phyloP scores from a whole-genome alignment of 352 stramenopile genomes.

The Phytophthora tubulina region DNA sequence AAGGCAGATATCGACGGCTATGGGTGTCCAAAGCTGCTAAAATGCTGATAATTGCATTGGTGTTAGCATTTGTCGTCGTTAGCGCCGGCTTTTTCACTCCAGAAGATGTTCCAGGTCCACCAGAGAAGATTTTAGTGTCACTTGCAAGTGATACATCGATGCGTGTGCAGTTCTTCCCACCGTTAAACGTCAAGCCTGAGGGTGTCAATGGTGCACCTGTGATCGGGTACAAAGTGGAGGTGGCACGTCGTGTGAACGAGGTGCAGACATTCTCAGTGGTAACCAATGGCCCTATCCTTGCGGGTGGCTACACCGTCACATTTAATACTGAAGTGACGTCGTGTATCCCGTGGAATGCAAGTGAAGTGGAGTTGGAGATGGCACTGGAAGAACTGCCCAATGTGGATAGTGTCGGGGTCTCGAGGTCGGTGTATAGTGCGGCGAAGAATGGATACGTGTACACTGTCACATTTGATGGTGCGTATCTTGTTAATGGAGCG shows the following conservation, averaged over 20 bases:
- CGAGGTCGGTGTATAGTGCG: conserved; percentile 56
- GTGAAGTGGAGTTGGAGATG: conserved; percentile 68
- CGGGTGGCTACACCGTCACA: conserved; percentile 64
- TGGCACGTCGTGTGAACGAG: conserved; percentile 72
- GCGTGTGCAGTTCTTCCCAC: conserved; percentile 70
- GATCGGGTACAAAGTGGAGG: conserved; percentile 82
- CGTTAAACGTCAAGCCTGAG: conserved; percentile 65
- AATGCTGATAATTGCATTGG: neutral
- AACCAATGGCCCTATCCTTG: conserved; percentile 60
- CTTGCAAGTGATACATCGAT: conserved; percentile 52
- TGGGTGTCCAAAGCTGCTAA: neutral
- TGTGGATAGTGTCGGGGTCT: conserved; percentile 71
- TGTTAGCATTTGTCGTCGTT: conserved; percentile 21
- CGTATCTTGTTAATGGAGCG: conserved; percentile 63
- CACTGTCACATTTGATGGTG: conserved; percentile 73
- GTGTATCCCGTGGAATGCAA: conserved; percentile 82
- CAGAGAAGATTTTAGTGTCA: conserved; percentile 65
- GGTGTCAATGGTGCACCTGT: conserved; percentile 76
- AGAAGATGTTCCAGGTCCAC: conserved; percentile 68
- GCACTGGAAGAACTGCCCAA: conserved; percentile 75
- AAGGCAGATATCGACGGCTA: neutral
- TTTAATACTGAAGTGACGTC: conserved; percentile 51
- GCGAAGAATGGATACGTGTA: conserved; percentile 75
- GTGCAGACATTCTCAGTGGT: conserved; percentile 79
- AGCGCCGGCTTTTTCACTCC: conserved; percentile 58